Evolutionary conservation across 768 basidiomycete genomes (phyloP), one percentile per base, ranked within the genome.

Genomic region (Boletus edulis): DNA sequence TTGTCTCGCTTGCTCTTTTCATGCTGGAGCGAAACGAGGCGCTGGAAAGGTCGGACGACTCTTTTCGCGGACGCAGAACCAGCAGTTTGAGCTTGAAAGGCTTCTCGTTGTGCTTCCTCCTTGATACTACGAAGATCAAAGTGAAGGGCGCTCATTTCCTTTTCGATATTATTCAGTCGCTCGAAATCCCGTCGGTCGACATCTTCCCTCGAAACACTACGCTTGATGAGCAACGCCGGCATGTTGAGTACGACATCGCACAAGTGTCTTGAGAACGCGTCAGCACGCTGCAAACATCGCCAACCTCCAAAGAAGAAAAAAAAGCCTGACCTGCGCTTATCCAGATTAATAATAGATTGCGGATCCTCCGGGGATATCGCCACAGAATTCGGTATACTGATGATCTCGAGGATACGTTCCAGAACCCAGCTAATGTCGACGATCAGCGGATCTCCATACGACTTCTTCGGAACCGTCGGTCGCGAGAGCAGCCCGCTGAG

Each of bases 1-100:
- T 79, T 82, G 72, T 94, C 91, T 29, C 91, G 81, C 44, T 88
- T 84, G 69, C 81, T 84, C 76, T 94, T 94, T 67, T 94, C 92
- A 53, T 86, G 79, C 69, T 94, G 91, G 20, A 76, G 63, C 3
- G 77, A 58, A 20, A 91, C 79, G 4, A 87, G 75, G 27, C 74
- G 76, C 55, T 85, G 81, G 76, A 94, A 93, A 0, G 81, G 89
- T 7, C 85, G 81, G 81, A 78, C 72, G 14, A 74, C 63, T 59
- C 83, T 85, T 62, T 81, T 85, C 0, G 76, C 73, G 0, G 85
- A 77, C 4, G 78, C 67, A 13, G 75, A 73, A 7, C 77, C 76
- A 49, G 72, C 70, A 3, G 68, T 67, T 13, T 72, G 73, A 38
- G 75, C 75, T 43, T 81, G 76, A 2, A 75, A 55, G 0, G 78